Percentiles rank a stretch among this genome's conserved stretches.
These are phyloP conservation scores for Hypomontagnella submonticulosa DNA, from an alignment of 495 filamentous ascomycete species.

Conservation along the genomic window DNA sequence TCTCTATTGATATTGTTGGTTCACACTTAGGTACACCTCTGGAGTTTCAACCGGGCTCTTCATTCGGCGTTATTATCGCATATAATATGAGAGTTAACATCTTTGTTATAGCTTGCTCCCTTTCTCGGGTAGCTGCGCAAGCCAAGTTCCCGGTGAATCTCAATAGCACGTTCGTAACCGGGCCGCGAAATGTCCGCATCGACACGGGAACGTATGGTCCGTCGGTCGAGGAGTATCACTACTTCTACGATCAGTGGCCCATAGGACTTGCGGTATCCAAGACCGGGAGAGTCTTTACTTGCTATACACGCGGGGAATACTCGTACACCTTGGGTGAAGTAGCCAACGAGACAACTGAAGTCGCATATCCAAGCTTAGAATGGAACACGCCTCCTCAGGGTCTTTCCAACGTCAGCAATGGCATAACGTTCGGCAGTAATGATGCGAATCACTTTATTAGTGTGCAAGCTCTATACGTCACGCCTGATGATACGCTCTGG, in stretches of 20 bases:
- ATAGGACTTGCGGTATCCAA: conserved; percentile 52
- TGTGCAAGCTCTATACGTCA: conserved; percentile 56
- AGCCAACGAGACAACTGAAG: conserved; percentile 51
- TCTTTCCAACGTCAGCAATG: conserved; percentile 45
- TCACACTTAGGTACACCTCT: no score
- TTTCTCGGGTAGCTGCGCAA: conserved; percentile 2
- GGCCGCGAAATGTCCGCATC: conserved; percentile 42
- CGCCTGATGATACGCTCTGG: conserved; percentile 54
- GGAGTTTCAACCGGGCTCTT: no score
- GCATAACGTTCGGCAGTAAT: conserved; percentile 50
- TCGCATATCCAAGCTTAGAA: conserved; percentile 48
- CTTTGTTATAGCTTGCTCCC: not conserved
- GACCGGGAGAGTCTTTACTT: conserved; percentile 53
- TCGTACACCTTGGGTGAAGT: conserved; percentile 52
- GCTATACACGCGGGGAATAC: conserved; percentile 52
- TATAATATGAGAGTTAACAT: not conserved
- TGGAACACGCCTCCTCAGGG: conserved; percentile 49
- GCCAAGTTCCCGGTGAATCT: conserved; percentile 6
- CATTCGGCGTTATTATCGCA: no score
- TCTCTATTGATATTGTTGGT: no score
- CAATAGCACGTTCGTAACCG: conserved; percentile 18
- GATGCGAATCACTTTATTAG: conserved; percentile 50
- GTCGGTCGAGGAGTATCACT: conserved; percentile 52
- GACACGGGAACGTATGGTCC: conserved; percentile 53
- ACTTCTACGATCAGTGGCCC: conserved; percentile 59